These are phyloP conservation scores for Aspergillus bombycis DNA, from an alignment of 2,329 filamentous ascomycete species.

Conservation along the genomic window DNA sequence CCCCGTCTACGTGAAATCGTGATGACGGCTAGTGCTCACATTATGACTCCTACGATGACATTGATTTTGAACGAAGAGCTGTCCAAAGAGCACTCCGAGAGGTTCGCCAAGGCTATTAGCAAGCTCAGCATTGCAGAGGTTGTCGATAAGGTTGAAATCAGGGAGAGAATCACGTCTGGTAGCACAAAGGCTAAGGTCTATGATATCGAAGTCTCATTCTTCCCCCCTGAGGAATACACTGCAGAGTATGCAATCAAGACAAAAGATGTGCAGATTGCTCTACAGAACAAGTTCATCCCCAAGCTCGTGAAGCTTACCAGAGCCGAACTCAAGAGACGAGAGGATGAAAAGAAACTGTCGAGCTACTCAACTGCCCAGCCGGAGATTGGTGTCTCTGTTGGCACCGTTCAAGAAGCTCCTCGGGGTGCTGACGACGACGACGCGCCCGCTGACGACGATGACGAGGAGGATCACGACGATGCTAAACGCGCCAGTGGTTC, in stretches of 20 bases:
- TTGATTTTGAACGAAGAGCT: constrained; percentile 76
- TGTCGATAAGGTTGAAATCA: constrained; percentile 77
- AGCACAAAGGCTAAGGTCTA: constrained; percentile 78
- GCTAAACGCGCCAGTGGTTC: constrained; percentile 62
- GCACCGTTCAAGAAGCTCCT: constrained; percentile 56
- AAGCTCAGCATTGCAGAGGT: constrained; percentile 82
- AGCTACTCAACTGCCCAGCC: constrained; percentile 72
- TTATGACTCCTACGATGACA: constrained; percentile 79
- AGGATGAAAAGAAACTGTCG: constrained; percentile 57
- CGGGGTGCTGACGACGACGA: constrained; percentile 54
- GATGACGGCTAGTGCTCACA: constrained; percentile 90
- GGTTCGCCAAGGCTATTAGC: constrained; percentile 90
- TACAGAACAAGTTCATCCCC: constrained; percentile 80
- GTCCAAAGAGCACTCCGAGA: constrained; percentile 67
- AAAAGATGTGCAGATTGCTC: constrained; percentile 73
- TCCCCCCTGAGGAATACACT: constrained; percentile 79
- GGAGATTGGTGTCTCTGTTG: constrained; percentile 69
- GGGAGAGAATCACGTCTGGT: constrained; percentile 76
- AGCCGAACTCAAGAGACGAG: constrained; percentile 79
- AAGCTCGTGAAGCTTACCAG: constrained; percentile 70
- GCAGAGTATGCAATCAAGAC: constrained; percentile 81
- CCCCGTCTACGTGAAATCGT: constrained; percentile 95
- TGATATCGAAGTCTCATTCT: constrained; percentile 79
- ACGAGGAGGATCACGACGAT: constrained; percentile 78
- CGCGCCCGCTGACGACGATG: constrained; percentile 68